phyloP scores from a whole-genome alignment of 345 rosid genomes.

The Lumnitzera racemosa region DNA sequence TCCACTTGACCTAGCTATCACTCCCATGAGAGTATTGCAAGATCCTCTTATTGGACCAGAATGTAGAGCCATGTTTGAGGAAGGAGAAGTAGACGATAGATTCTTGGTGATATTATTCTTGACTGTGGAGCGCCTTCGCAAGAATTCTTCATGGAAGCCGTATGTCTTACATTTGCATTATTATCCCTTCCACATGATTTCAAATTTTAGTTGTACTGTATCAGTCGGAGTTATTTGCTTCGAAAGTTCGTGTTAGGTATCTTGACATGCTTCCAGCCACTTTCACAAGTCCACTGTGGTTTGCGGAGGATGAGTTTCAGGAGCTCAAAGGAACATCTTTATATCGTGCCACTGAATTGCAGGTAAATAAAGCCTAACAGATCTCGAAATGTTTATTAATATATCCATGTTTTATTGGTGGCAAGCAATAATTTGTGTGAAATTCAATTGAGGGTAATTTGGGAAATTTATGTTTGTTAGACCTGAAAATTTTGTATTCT shows the following conservation, averaged over 20 bases:
- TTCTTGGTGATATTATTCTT: constrained; percentile 76
- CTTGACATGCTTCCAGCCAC: constrained; percentile 84
- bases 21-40: constrained; percentile 96
- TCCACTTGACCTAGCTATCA: constrained; percentile 78
- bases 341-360: constrained; percentile 66
- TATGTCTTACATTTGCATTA: constrained; percentile 12
- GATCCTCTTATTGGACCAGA: constrained; percentile 84
- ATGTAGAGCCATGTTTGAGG: constrained; percentile 73
- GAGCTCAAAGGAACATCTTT: constrained; percentile 77
- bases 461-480: too few relatives aligned
- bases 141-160: constrained; percentile 88
- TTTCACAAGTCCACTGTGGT: constrained; percentile 86
- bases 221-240: constrained; percentile 10
- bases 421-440: too few relatives aligned
- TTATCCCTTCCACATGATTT: background rate
- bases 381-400: background rate
- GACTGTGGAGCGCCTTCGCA: constrained; percentile 67
- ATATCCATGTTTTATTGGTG: background rate
- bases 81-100: constrained; percentile 85
- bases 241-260: constrained; percentile 40
- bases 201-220: background rate
- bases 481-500: too few relatives aligned
- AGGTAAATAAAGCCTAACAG: constrained; percentile 28
- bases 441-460: too few relatives aligned
- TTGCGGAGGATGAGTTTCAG: constrained; percentile 61